A percentile compares a stretch with the other conserved stretches of the same genome.
phyloP scores from a whole-genome alignment of 2,329 filamentous ascomycete genomes.

The Ophiostoma australiae region DNA sequence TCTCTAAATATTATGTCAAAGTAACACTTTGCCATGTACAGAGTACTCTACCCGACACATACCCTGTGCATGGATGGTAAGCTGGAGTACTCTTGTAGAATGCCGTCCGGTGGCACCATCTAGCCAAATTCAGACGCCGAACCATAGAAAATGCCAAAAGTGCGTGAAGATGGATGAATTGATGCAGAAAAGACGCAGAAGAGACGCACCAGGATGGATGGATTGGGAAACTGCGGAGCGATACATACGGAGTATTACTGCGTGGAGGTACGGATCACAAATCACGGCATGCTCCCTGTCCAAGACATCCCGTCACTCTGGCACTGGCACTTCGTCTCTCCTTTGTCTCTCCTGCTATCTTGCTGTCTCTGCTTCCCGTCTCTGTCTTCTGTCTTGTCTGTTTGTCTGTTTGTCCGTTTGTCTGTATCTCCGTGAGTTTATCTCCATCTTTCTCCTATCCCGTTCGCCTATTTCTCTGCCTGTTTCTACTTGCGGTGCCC shows the following conservation, averaged over 20 bases:
- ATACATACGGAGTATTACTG: neutral
- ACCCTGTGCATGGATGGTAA: neutral
- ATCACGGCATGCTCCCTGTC: neutral
- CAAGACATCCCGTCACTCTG: slow-evolving; percentile 8
- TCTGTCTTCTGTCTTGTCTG: neutral
- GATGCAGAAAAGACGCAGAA: neutral
- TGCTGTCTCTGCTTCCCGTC: neutral
- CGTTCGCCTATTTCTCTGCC: slow-evolving; percentile 1
- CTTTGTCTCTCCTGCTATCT: neutral
- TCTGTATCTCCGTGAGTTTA: neutral
- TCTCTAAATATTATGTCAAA: neutral
- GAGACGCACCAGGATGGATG: neutral
- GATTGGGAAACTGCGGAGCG: slow-evolving; percentile 2
- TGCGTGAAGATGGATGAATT: neutral
- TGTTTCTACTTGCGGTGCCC: neutral
- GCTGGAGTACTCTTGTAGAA: neutral
- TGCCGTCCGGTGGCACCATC: slow-evolving; percentile 8
- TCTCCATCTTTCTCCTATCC: neutral
- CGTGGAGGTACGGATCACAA: neutral
- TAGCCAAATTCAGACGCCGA: slow-evolving; percentile 1
- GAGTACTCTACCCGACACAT: neutral
- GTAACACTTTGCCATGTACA: neutral
- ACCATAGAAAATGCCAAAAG: neutral
- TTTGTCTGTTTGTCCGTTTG: neutral
- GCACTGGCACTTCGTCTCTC: neutral